Evolutionary conservation across 495 filamentous ascomycete genomes (phyloP).

Genomic region (Friedmanniomyces simplex): DNA sequence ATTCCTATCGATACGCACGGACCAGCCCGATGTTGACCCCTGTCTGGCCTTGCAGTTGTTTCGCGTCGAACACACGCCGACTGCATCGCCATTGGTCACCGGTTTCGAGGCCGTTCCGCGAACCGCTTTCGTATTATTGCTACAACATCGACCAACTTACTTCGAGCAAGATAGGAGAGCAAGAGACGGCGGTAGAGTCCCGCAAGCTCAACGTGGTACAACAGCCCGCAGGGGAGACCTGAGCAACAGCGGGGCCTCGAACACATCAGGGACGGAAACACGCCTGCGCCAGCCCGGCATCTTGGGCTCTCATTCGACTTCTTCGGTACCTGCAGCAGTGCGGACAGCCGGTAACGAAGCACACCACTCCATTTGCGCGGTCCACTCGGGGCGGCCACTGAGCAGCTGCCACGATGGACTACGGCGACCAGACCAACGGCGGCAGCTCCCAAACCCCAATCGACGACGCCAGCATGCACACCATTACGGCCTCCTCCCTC

Average conservation of each 20-base stretch:
- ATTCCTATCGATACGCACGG: neutral
- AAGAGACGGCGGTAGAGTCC: neutral
- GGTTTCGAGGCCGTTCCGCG: neutral
- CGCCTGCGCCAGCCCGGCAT: neutral
- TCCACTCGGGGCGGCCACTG: neutral
- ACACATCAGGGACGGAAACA: neutral
- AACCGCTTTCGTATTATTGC: neutral
- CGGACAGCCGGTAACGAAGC: neutral
- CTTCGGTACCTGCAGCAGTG: slow-evolving; percentile 1
- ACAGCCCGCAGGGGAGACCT: neutral
- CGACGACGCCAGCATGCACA: slow-evolving; percentile 31
- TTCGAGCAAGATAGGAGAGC: neutral
- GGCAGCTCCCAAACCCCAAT: slow-evolving; percentile 8
- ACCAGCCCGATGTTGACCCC: no score
- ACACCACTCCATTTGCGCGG: neutral
- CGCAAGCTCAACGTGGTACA: neutral
- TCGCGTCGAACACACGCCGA: neutral
- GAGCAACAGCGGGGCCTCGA: neutral
- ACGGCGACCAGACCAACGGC: slow-evolving; percentile 3
- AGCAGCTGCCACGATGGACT: slow-evolving; percentile 7
- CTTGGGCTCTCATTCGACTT: neutral
- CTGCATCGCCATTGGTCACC: slow-evolving; percentile 1
- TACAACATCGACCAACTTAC: neutral
- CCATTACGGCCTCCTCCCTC: slow-evolving; percentile 31
- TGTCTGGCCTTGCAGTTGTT: neutral